phyloP scores from a whole-genome alignment of 176 grass and related monocot genomes.

The Carex littledalei region DNA sequence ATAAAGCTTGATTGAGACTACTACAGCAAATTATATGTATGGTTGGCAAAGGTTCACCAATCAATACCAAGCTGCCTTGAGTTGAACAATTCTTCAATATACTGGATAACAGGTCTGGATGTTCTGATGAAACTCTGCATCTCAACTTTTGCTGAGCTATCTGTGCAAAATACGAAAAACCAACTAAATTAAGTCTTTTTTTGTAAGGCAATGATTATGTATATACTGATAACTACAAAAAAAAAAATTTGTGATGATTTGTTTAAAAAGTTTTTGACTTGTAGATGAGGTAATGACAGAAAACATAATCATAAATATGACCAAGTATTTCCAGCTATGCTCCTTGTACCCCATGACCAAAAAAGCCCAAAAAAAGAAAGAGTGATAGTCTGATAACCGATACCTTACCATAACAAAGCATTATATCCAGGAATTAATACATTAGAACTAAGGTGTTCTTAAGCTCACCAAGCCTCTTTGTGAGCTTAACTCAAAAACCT shows the following conservation, averaged over 20 bases:
- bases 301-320: neutral
- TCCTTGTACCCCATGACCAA: neutral
- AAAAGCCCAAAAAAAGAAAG: neutral
- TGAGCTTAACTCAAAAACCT: too few relatives aligned
- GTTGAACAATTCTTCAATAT: conserved; percentile 65
- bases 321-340: neutral
- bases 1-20: neutral
- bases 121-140: conserved; percentile 70
- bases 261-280: neutral
- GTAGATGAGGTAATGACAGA: neutral
- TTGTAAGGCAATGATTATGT: neutral
- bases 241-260: neutral
- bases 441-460: neutral
- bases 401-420: neutral
- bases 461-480: too few relatives aligned
- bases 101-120: conserved; percentile 60
- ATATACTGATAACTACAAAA: neutral
- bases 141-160: conserved; percentile 55
- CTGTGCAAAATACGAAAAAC: conserved; percentile 30
- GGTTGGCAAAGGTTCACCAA: conserved; percentile 38
- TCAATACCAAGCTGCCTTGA: conserved; percentile 64
- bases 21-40: neutral
- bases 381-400: neutral
- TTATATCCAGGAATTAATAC: neutral
- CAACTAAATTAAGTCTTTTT: neutral